These are phyloP conservation scores for Hypsizygus marmoreus DNA, from an alignment of 768 basidiomycete species.

Conservation along the genomic window DNA sequence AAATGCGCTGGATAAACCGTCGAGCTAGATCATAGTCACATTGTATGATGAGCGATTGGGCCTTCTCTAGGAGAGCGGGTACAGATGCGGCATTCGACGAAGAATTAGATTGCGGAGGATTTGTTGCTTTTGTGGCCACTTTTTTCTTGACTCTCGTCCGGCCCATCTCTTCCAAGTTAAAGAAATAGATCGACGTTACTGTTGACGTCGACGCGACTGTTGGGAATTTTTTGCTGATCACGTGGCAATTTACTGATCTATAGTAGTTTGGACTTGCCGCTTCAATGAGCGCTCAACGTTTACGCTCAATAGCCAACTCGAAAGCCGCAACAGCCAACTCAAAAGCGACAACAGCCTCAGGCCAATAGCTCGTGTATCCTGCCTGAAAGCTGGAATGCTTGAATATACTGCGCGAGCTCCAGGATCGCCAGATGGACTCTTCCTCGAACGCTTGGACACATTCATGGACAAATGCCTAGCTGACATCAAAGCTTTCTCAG, in stretches of 20 bases:
- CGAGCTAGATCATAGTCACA: conserved; percentile 83
- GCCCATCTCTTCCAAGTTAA: conserved; percentile 42
- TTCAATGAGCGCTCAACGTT: too few species aligned
- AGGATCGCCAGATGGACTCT: conserved; percentile 50
- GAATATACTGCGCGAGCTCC: conserved; percentile 33
- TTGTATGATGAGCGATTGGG: conserved; percentile 78
- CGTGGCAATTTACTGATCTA: conserved; percentile 21
- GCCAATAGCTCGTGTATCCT: too few species aligned
- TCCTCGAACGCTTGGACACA: conserved; percentile 62
- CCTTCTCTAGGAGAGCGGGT: conserved; percentile 67
- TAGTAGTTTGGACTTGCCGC: neutral
- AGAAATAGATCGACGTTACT: conserved; percentile 4
- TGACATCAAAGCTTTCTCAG: conserved; percentile 62
- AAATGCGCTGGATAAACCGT: conserved; percentile 67
- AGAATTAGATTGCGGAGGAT: conserved; percentile 21
- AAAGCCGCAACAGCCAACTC: too few species aligned
- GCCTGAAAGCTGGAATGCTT: too few species aligned
- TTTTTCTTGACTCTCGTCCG: conserved; percentile 55
- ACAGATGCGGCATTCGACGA: conserved; percentile 43
- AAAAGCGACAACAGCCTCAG: too few species aligned
- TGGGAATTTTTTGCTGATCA: conserved; percentile 27
- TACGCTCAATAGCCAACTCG: too few species aligned
- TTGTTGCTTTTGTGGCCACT: conserved; percentile 34
- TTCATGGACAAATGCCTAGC: conserved; percentile 60
- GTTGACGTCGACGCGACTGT: too few species aligned